Conservation (phyloP, 148 eudicot genomes). For the Linanthus parryae region DNA sequence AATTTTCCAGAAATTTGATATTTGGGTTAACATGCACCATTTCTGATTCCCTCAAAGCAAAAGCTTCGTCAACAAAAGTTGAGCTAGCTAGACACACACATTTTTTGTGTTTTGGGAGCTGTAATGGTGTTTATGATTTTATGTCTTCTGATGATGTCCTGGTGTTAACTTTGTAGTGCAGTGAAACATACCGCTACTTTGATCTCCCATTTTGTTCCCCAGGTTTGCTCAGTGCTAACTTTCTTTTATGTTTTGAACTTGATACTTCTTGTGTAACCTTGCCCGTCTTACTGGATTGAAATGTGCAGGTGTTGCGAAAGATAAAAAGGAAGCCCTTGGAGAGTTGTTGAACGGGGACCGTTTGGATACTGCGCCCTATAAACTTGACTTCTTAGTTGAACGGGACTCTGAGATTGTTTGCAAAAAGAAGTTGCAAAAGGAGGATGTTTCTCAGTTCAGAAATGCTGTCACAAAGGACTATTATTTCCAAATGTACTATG, state of each 20-base stretch:
- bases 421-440: neutral
- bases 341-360: slow-evolving; percentile 4
- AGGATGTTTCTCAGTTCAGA: slow-evolving; percentile 4
- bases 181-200: slow-evolving; percentile 7
- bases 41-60: no score
- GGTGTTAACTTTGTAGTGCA: no score
- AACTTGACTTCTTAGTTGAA: slow-evolving; percentile 4
- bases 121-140: no score
- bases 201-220: slow-evolving; percentile 7
- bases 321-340: slow-evolving; percentile 7
- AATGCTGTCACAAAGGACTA: slow-evolving; percentile 3
- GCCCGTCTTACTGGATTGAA: neutral
- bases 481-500: slow-evolving; percentile 7
- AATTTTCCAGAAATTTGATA: no score
- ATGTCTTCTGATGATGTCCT: no score
- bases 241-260: neutral
- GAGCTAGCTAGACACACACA: no score
- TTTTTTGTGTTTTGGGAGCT: no score
- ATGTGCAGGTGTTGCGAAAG: slow-evolving; percentile 1
- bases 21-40: no score
- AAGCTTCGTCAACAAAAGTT: no score
- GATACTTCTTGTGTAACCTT: neutral
- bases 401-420: slow-evolving; percentile 1
- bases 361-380: slow-evolving; percentile 7
- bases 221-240: neutral